Percentiles rank a stretch among this genome's conserved stretches.
phyloP scores from a whole-genome alignment of 768 basidiomycete genomes.

The Phylloporus sp. region DNA sequence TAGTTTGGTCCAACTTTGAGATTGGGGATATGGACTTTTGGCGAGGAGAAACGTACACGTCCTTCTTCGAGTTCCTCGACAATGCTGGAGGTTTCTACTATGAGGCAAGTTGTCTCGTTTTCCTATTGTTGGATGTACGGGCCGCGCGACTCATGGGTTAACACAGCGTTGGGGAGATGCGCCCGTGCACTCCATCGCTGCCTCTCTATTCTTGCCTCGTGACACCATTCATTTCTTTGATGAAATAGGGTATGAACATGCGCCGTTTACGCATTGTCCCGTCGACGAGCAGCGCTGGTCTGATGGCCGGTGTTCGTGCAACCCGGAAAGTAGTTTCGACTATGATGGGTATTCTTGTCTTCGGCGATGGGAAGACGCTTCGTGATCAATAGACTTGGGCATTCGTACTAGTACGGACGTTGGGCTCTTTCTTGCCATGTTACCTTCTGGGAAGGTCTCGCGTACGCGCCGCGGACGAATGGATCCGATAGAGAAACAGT shows the following conservation, averaged over 20 bases:
- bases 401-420: no score
- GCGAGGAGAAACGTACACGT: conserved; percentile 75
- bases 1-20: conserved; percentile 95
- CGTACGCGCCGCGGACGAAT: no score
- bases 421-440: no score
- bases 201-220: conserved; percentile 81
- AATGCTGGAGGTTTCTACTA: conserved; percentile 82
- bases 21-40: conserved; percentile 83
- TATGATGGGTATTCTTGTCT: conserved; percentile 29
- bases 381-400: background rate
- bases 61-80: conserved; percentile 83
- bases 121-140: background rate
- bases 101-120: conserved; percentile 45
- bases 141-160: background rate
- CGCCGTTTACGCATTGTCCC: conserved; percentile 27
- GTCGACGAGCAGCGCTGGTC: conserved; percentile 16
- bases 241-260: conserved; percentile 60
- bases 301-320: conserved; percentile 22
- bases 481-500: no score
- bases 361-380: conserved; percentile 15
- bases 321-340: conserved; percentile 21
- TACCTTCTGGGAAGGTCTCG: no score
- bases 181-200: conserved; percentile 86
- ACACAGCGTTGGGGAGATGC: conserved; percentile 90
- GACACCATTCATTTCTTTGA: conserved; percentile 93